phyloP scores from a whole-genome alignment of 768 basidiomycete species.

The Tremella mesenterica region DNA sequence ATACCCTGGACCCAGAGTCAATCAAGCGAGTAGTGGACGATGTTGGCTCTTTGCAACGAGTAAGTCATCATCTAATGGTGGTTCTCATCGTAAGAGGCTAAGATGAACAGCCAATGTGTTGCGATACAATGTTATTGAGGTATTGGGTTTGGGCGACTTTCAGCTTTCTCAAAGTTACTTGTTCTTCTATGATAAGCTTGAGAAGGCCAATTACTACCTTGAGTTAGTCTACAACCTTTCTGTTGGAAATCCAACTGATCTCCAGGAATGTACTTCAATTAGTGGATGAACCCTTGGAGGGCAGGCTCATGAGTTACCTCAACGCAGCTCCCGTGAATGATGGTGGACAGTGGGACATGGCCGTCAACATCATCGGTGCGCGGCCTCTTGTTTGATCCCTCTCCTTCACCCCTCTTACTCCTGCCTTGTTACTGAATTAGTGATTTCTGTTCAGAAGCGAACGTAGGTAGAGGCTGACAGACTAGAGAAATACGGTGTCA shows the following conservation, averaged over 20 bases:
- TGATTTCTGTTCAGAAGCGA: background rate
- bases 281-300: conserved; percentile 68
- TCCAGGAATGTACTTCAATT: conserved; percentile 63
- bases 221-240: conserved; percentile 48
- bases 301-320: conserved; percentile 71
- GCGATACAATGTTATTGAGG: conserved; percentile 74
- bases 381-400: conserved; percentile 10
- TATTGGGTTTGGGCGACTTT: conserved; percentile 75
- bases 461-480: background rate
- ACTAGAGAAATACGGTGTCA: conserved; percentile 66
- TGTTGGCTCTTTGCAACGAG: conserved; percentile 96
- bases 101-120: conserved; percentile 52
- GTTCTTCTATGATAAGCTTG: conserved; percentile 95
- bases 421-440: background rate
- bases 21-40: conserved; percentile 78
- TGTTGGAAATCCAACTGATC: background rate
- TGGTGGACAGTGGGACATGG: conserved; percentile 96
- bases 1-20: conserved; percentile 73
- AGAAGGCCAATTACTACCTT: conserved; percentile 83
- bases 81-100: background rate
- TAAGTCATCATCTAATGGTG: conserved; percentile 47
- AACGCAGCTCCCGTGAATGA: conserved; percentile 71
- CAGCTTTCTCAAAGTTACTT: conserved; percentile 87
- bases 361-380: conserved; percentile 57
- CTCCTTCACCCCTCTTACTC: background rate